Evolutionary conservation across 805 yeast genomes (phyloP), one percentile per base, ranked within the genome.

Genomic region (Ogataea zsoltii): DNA sequence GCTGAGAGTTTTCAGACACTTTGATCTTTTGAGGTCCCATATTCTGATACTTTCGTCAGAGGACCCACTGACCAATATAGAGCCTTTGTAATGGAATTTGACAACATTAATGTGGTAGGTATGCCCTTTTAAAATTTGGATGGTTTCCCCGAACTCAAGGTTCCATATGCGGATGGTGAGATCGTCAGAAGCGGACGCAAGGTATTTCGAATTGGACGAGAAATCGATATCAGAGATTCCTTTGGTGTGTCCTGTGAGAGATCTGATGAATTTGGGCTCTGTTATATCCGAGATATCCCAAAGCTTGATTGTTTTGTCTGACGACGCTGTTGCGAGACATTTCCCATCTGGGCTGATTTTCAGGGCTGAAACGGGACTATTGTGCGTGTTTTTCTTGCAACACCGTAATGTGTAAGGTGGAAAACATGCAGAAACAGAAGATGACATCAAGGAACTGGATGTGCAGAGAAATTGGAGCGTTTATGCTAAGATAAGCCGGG

Each of bases 181-280:
- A 63, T 92, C 99, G 61, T 92, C 97, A 0, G 96, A 85, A 1
- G 85, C 94, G 0, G 96, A 79, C 1, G 96, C 97, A 6, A 92
- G 49, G 40, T 85, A 79, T 41, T 72, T 69, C 11, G 85, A 75
- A 61, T 86, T 83, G 2, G 92, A 91, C 1, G 91, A 79, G 81
- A 90, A 92, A 30, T 79, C 76, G 1, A 94, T 55, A 49, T 84
- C 90, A 12, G 91, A 84, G 2, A 92, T 71, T 1, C 96, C 94
- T 21, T 66, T 72, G 2, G 77, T 62, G 60, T 92, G 96, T 1
- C 90, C 91, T 9, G 49, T 46, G 32, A 76, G 55, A 12, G 69
- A 60, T 21, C 69, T 53, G 9, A 64, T 46, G 21, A 69, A 54
- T 6, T 56, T 48, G 2, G 75, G 77, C 13, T 21, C 25, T 5